Base-by-base conservation (phyloP, 140 eudicot species). In the Eryngium alpinum region DNA sequence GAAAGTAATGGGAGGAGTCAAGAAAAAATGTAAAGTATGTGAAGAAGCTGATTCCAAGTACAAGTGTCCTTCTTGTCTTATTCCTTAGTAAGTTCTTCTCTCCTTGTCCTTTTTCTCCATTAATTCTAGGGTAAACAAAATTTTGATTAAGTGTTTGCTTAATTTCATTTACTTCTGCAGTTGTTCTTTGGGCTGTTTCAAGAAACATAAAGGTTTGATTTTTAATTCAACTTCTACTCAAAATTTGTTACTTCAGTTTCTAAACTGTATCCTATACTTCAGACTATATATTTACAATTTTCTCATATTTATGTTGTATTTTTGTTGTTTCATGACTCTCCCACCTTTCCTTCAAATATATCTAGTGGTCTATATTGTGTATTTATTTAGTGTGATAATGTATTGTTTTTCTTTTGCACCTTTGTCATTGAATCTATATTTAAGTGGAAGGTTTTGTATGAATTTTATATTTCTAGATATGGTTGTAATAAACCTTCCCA, bases 171-270 rank as follows among this genome's bases (percentile, higher is more conserved):
- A 50, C 73, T 62, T 6, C 63, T 78, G 87, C 87, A 91, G 97
- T 79, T 93, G 98, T 52, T 93, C 97, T 28, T 81, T 93, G 84
- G 43, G 44, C 43, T 93, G 98, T 77, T 93, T 88, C 87, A 93
- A 90, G 93, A 93, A 93, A 80, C 98, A 93, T 85, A 93, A 90
- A 90, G 97, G 97, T 91, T 84, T 49, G 43, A 49, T 49, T 49
- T 75, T 49, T 75, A 49, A 38, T 46, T 74, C 22, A 11, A 9
- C 18, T 14, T n/a, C n/a, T n/a, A n/a, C n/a, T n/a, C n/a, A n/a
- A n/a, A n/a, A n/a, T n/a, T 43, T 74, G 27, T 74, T 74, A 53
- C 19, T 24, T 44, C 22, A 57, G 22, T 57, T 43, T 43, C 11
- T 0, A 28, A 27, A 27, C 3, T 67, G 7, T 27, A 1, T 66